Conservation (phyloP, 2,329 filamentous ascomycete genomes). For the Ophiognomonia clavigignenti-juglandacearum region DNA sequence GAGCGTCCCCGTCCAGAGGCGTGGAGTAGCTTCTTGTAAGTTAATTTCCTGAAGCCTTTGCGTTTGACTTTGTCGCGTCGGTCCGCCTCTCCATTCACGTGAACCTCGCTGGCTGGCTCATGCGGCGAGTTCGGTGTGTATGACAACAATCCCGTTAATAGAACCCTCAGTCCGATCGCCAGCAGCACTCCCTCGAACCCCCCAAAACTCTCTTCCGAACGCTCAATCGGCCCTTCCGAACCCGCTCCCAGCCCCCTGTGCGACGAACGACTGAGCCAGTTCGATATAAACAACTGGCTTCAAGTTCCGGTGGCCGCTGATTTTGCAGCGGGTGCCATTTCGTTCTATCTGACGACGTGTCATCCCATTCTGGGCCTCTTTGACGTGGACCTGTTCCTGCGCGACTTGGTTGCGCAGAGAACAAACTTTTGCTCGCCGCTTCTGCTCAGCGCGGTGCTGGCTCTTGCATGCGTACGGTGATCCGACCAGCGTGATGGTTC, state of each 20-base stretch:
- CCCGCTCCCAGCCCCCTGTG: neutral
- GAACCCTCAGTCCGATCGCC: neutral
- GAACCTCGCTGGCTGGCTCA: neutral
- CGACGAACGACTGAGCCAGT: slow-evolving; percentile 9
- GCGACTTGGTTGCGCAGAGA: slow-evolving; percentile 14
- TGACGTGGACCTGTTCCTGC: slow-evolving; percentile 19
- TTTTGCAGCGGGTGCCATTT: slow-evolving; percentile 13
- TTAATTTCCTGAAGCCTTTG: neutral
- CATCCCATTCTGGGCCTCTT: slow-evolving; percentile 17
- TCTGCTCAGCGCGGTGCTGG: slow-evolving; percentile 16
- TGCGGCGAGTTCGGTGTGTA: neutral
- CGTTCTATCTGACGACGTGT: slow-evolving; percentile 15
- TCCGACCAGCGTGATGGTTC: no score
- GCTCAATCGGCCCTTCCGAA: neutral
- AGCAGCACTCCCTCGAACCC: neutral
- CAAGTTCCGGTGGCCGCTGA: slow-evolving; percentile 9
- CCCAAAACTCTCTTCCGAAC: neutral
- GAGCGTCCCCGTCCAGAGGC: neutral
- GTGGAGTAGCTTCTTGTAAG: neutral
- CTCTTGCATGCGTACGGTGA: slow-evolving; percentile 16
- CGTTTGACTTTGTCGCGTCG: no score
- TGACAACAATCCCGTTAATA: neutral
- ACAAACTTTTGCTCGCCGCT: slow-evolving; percentile 18
- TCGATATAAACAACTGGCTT: slow-evolving; percentile 15
- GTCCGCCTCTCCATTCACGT: neutral